Percentiles rank a stretch among this genome's conserved stretches.
These are phyloP conservation scores for Colletotrichum tofieldiae DNA, from an alignment of 2,329 filamentous ascomycete genomes.

Conservation along the genomic window DNA sequence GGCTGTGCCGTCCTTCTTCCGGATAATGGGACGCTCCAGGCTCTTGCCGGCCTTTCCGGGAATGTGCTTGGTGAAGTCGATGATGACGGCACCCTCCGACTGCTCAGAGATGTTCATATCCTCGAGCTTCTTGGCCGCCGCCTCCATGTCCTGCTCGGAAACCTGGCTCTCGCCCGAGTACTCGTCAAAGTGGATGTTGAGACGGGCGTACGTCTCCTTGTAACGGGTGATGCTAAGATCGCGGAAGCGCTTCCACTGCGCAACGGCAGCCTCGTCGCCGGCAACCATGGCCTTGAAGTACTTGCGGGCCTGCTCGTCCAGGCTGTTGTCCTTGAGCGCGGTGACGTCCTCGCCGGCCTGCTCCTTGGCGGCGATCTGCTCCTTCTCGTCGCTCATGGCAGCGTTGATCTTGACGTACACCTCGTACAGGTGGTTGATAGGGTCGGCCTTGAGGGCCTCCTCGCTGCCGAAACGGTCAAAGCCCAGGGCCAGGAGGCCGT, in stretches of 20 bases:
- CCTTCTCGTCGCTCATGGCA: slow-evolving; percentile 77
- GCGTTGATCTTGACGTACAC: slow-evolving; percentile 86
- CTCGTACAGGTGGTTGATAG: slow-evolving; percentile 86
- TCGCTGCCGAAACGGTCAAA: slow-evolving; percentile 84
- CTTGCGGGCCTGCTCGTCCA: slow-evolving; percentile 82
- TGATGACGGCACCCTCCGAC: slow-evolving; percentile 79
- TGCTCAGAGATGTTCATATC: slow-evolving; percentile 78
- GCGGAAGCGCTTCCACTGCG: slow-evolving; percentile 77
- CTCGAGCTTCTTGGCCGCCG: slow-evolving; percentile 73
- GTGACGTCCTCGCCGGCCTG: slow-evolving; percentile 66
- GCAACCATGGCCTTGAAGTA: slow-evolving; percentile 83
- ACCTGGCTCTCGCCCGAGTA: slow-evolving; percentile 85
- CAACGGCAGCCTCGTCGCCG: slow-evolving; percentile 72
- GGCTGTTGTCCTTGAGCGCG: slow-evolving; percentile 67
- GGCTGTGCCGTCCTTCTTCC: slow-evolving; percentile 82
- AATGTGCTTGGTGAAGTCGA: slow-evolving; percentile 80
- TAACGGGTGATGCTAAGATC: slow-evolving; percentile 78
- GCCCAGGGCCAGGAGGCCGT: slow-evolving; percentile 79
- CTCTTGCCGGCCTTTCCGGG: slow-evolving; percentile 78
- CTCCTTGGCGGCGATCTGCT: slow-evolving; percentile 72
- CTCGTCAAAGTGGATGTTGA: slow-evolving; percentile 81
- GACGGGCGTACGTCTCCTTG: slow-evolving; percentile 76
- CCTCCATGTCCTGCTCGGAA: slow-evolving; percentile 75
- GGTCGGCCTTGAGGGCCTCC: slow-evolving; percentile 78
- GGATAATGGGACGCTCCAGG: slow-evolving; percentile 79